phyloP scores from a whole-genome alignment of 176 grass and related monocot species.

The Pontederia crassipes region DNA sequence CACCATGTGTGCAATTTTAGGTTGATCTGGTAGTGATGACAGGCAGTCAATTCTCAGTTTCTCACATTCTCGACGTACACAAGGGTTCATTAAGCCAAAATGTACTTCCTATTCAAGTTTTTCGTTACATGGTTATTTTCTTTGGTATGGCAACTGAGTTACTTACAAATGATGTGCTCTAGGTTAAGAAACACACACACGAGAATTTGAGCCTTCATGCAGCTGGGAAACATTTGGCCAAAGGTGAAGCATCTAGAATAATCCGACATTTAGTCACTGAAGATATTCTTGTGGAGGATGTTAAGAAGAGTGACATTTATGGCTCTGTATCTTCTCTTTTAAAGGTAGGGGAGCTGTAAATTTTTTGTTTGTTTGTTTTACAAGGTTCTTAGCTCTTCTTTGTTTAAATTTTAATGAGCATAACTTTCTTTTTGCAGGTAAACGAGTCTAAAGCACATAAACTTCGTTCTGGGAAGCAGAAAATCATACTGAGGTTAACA shows the following conservation, averaged over 20 bases:
- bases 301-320: conserved; percentile 64
- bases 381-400: not conserved
- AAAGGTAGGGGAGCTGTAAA: conserved; percentile 33
- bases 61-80: conserved; percentile 91
- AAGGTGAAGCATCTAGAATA: conserved; percentile 66
- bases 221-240: conserved; percentile 67
- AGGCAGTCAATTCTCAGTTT: conserved; percentile 33
- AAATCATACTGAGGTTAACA: conserved; percentile 58
- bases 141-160: not conserved
- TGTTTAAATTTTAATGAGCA: not conserved
- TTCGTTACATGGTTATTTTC: no score
- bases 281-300: conserved; percentile 68
- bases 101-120: conserved; percentile 20
- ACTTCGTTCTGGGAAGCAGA: conserved; percentile 39
- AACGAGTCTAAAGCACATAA: conserved; percentile 39
- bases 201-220: conserved; percentile 64
- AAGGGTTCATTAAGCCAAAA: conserved; percentile 76
- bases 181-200: conserved; percentile 85
- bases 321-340: conserved; percentile 76
- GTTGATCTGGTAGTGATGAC: conserved; percentile 45
- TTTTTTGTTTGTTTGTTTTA: conserved; percentile 2
- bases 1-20: conserved; percentile 32
- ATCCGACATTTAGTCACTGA: conserved; percentile 64
- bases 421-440: conserved; percentile 31
- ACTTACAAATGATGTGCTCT: conserved; percentile 2